Evolutionary conservation across 1,139 yeast genomes (phyloP), one percentile per base, ranked within the genome.

Genomic region (Lodderomyces beijingensis): DNA sequence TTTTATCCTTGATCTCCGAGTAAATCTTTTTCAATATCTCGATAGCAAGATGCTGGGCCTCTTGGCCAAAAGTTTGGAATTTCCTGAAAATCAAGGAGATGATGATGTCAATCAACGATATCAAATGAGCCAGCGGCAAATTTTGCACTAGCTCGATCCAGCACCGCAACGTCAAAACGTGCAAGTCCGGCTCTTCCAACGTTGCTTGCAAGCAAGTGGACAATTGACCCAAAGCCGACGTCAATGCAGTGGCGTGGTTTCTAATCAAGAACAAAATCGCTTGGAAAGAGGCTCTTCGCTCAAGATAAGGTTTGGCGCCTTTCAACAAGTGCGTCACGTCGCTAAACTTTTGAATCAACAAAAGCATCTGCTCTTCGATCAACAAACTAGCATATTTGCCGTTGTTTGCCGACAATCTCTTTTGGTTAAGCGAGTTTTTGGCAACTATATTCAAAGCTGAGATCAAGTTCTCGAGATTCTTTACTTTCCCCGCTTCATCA

Each of bases 151-250:
- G 65, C 16, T 58, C 65, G 45, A 63, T 65, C 82, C 96, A 82
- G 35, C 94, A 82, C 28, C 68, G 63, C 34, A 91, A 59, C 0
- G 93, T 78, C 23, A 73, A 71, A 13, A 63, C 63, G 41, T 82
- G 81, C 16, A 88, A 69, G 19, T 75, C 78, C 0, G 70, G 59
- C 15, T 71, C 72, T 25, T 81, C 89, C 20, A 89, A 57, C 0
- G 93, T 82, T 0, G 91, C 78, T 49, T 88, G 96, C 13, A 93
- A 60, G 46, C 95, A 84, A 1, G 95, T 83, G 37, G 88, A 81
- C 4, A 93, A 74, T 51, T 91, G 98, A 0, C 96, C 95, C 22
- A 89, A 62, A 0, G 94, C 91, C 4, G 87, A 74, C 2, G 83
- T 76, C 12, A 86, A 75, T 1, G 81, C 71, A 3, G 67, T 53